Percentiles rank a stretch among this genome's conserved stretches.
Evolutionary conservation across 73 alveolate species (phyloP).

Genomic region (Loxodes magnus): DNA sequence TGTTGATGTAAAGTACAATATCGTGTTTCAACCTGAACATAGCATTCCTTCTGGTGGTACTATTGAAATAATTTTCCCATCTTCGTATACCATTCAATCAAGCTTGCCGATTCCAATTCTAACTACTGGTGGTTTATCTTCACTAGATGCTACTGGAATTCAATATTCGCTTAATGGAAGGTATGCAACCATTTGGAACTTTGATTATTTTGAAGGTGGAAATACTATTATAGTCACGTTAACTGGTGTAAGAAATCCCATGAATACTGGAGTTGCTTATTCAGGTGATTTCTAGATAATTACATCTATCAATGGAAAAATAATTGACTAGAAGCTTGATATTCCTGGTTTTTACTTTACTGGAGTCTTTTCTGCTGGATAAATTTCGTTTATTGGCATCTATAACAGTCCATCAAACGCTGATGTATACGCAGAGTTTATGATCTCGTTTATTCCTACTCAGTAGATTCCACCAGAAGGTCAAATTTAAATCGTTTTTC

Average conservation of each 20-base stretch:
- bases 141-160: not conserved
- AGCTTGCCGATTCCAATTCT: conserved; percentile 17
- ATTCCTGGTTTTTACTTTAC: not conserved
- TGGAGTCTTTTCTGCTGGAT: not conserved
- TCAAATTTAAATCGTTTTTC: conserved; percentile 18
- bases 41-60: conserved; percentile 15
- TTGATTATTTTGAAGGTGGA: not conserved
- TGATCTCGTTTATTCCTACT: conserved; percentile 10
- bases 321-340: not conserved
- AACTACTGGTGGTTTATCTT: conserved; percentile 2
- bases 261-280: not conserved
- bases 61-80: conserved; percentile 22
- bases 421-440: conserved; percentile 13
- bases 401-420: conserved; percentile 19
- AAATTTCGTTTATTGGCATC: not conserved
- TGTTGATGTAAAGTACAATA: conserved; percentile 11
- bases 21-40: conserved; percentile 13
- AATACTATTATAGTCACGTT: not conserved
- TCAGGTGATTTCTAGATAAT: not conserved
- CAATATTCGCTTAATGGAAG: not conserved
- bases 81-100: conserved; percentile 1
- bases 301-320: not conserved
- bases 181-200: not conserved
- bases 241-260: conserved; percentile 9
- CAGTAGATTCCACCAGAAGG: conserved; percentile 10